phyloP scores from a whole-genome alignment of 352 stramenopile genomes.

The Peronospora tabacina region DNA sequence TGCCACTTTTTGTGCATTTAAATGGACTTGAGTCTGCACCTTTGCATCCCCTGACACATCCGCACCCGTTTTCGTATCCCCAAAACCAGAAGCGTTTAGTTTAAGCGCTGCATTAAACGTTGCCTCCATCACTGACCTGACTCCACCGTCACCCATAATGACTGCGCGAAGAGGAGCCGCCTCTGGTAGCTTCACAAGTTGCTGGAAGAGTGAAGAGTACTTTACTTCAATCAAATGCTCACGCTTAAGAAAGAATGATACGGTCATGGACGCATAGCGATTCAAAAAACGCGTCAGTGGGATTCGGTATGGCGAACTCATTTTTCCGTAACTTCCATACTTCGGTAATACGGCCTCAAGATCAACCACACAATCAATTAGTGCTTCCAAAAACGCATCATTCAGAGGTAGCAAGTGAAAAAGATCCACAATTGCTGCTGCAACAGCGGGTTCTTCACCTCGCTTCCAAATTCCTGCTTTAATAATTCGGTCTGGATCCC shows the following conservation, averaged over 20 bases:
- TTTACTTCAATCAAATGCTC: conserved; percentile 75
- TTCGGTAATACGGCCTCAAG: conserved; percentile 88
- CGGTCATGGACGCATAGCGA: conserved; percentile 75
- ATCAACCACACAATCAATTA: conserved; percentile 93
- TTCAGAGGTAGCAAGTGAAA: conserved; percentile 94
- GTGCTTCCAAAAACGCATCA: conserved; percentile 91
- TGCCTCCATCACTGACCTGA: conserved; percentile 86
- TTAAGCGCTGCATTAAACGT: conserved; percentile 86
- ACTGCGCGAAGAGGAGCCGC: conserved; percentile 82
- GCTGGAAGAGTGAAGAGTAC: conserved; percentile 92
- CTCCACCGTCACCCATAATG: conserved; percentile 81
- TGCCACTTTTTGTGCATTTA: conserved; percentile 79
- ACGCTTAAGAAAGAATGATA: conserved; percentile 86
- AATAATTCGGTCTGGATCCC: conserved; percentile 84
- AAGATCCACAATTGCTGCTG: conserved; percentile 92
- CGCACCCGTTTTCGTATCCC: conserved; percentile 25
- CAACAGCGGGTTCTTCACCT: conserved; percentile 92
- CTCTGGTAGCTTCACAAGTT: conserved; percentile 89
- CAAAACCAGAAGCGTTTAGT: conserved; percentile 32
- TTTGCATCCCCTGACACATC: conserved; percentile 61
- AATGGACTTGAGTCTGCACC: conserved; percentile 78
- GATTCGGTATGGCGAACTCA: conserved; percentile 88
- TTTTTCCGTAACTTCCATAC: conserved; percentile 86
- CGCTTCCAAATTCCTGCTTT: conserved; percentile 90
- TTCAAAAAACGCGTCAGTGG: conserved; percentile 92